These are phyloP conservation scores for Lepidium sativum DNA, from an alignment of 345 rosid species.

Conservation along the genomic window DNA sequence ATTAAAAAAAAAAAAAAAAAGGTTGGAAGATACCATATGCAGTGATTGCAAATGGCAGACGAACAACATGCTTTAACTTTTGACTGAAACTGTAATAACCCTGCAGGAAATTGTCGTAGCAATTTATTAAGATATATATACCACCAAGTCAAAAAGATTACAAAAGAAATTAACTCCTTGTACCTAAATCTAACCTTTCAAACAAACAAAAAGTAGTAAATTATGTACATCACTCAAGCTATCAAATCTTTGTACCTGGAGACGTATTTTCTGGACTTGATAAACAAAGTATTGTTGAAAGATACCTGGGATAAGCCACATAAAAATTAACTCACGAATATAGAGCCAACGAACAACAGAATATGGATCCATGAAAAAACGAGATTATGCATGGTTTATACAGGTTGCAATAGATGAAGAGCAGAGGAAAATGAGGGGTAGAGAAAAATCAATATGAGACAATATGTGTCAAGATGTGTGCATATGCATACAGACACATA, in stretches of 20 bases:
- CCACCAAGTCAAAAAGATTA: not conserved
- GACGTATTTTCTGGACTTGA: slow-evolving; percentile 88
- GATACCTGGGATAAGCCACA: slow-evolving; percentile 42
- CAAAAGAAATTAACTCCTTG: not conserved
- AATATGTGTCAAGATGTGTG: not conserved
- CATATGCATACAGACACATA: not conserved
- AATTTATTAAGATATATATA: not conserved
- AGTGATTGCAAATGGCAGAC: slow-evolving; percentile 77
- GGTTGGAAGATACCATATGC: slow-evolving; percentile 56
- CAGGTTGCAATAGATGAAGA: not conserved
- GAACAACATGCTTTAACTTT: slow-evolving; percentile 92
- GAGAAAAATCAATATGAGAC: not conserved
- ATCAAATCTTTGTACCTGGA: slow-evolving; percentile 46
- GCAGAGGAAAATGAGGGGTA: not conserved
- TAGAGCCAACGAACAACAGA: not conserved
- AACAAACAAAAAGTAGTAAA: not conserved
- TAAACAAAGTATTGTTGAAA: slow-evolving; percentile 83
- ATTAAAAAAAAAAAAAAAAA: not conserved
- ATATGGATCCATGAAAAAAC: not conserved
- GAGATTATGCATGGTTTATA: not conserved
- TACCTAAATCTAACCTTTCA: not conserved
- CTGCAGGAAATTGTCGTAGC: slow-evolving; percentile 29
- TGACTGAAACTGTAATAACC: slow-evolving; percentile 98
- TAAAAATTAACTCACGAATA: not conserved
- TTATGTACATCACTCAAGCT: not conserved